Base-by-base conservation (phyloP, 2,329 filamentous ascomycete genomes). In the Stachybotrys elegans region DNA sequence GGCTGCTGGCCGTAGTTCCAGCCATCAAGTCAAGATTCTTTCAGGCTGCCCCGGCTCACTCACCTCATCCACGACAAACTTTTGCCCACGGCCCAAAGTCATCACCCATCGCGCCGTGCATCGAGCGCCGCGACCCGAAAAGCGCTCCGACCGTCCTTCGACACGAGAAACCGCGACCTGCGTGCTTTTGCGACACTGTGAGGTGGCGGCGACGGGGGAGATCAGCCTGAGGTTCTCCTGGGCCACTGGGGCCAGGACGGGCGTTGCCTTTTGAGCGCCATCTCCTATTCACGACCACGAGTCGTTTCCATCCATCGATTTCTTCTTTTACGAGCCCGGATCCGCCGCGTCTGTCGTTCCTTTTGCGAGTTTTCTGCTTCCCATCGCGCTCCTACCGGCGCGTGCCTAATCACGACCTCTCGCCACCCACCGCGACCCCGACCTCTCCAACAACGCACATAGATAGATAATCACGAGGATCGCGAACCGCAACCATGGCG, bases 401-500 rank as follows among this genome's bases (percentile, higher is more conserved):
- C 45, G 48, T 37, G 53, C 53, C 53, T 55, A 54, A 47, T 49
- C 52, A 43, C 46, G 49, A 46, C 54, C 46, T 48, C 49, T 44
- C 44, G 40, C 47, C 19, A 16, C 36, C 12, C 27, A 49, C n/a
- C 27, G 25, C 23, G 42, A 44, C 58, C 57, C 43, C 50, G 44
- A n/a, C n/a, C n/a, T n/a, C n/a, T n/a, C n/a, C n/a, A n/a, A n/a
- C n/a, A n/a, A n/a, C n/a, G n/a, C n/a, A n/a, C n/a, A n/a, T 55
- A 51, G 44, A 51, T 47, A 45, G 51, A 50, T 42, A 48, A 51
- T 44, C 49, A 52, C n/a, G n/a, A n/a, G n/a, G n/a, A n/a, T n/a
- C n/a, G n/a, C n/a, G n/a, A n/a, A n/a, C 45, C 61, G 65, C 65
- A 70, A 88, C 61, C 62, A 95, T 98, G 93, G 81, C 92, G 73